Base-by-base conservation (phyloP, 139 green algal species). In the Raphidocelis subcapitata region DNA sequence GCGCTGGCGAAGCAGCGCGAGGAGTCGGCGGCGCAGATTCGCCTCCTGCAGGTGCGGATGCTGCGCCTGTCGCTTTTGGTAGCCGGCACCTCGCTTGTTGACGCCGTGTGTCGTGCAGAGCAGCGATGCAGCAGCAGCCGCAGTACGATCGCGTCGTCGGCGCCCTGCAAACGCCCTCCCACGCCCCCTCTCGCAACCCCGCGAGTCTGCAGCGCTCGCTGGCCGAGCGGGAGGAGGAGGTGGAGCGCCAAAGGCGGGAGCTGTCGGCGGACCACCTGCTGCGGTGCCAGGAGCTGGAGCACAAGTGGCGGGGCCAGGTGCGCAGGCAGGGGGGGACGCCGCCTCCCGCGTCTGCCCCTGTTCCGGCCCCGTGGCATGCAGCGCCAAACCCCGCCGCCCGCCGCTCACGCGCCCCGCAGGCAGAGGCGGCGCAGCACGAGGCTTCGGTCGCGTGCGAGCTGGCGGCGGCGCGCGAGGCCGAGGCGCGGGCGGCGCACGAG, bases 171-270 rank as follows among this genome's bases (percentile, higher is more conserved):
- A n/a, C n/a, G n/a, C n/a, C n/a, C n/a, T n/a, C n/a, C n/a, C n/a
- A n/a, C n/a, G n/a, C n/a, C n/a, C n/a, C n/a, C n/a, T n/a, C n/a
- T n/a, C n/a, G n/a, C n/a, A n/a, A n/a, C n/a, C n/a, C n/a, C n/a
- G n/a, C n/a, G n/a, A n/a, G n/a, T 69, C 61, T 81, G 66, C 84
- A 90, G 84, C 60, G 65, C 5, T 49, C 60, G 20, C 49, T 85
- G 18, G 54, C 63, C 14, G 84, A 90, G 36, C 70, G 74, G 44
- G 65, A 84, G 41, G 75, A 82, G 54, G 79, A 83, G 66, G 47
- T 88, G 8, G 59, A 80, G n/a, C 65, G 70, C 21, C 81, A 91
- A 62, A 73, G 73, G 69, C 68, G 80, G 2, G 82, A 90, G 65
- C 66, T 87, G 61, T 67, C 67, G 5, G 80, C 77, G 23, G 61